These are phyloP conservation scores for Royoungia palumana DNA, from an alignment of 768 basidiomycete species.

Conservation along the genomic window DNA sequence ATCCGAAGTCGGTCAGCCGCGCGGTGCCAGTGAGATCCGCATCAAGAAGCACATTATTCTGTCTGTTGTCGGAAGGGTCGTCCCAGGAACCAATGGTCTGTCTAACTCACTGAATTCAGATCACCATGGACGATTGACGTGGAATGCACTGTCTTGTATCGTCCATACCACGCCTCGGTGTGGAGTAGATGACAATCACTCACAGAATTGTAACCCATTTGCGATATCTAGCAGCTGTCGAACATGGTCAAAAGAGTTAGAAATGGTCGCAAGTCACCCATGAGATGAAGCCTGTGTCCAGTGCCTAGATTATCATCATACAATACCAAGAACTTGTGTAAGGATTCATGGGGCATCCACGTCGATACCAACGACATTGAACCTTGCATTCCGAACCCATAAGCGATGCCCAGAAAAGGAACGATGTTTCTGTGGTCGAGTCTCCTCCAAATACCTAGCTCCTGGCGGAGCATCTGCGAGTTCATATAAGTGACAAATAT, in stretches of 20 bases:
- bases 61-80: not conserved
- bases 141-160: not conserved
- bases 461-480: conserved; percentile 22
- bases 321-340: conserved; percentile 17
- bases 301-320: not conserved
- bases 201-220: not conserved
- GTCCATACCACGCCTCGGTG: too few species aligned
- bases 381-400: conserved; percentile 22
- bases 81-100: not conserved
- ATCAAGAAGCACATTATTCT: conserved; percentile 11
- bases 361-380: conserved; percentile 27
- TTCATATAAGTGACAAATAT: fast-evolving
- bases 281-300: conserved; percentile 7
- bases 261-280: conserved; percentile 2
- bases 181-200: not conserved
- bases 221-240: not conserved
- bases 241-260: not conserved
- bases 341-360: conserved; percentile 29
- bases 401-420: conserved; percentile 24
- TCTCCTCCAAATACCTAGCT: conserved; percentile 30
- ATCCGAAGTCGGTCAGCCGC: conserved; percentile 42
- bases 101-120: not conserved
- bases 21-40: conserved; percentile 28
- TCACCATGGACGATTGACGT: not conserved
- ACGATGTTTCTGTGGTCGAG: conserved; percentile 25